These are phyloP conservation scores for Fistulifera solaris DNA, from an alignment of 108 stramenopile species.

Conservation along the genomic window DNA sequence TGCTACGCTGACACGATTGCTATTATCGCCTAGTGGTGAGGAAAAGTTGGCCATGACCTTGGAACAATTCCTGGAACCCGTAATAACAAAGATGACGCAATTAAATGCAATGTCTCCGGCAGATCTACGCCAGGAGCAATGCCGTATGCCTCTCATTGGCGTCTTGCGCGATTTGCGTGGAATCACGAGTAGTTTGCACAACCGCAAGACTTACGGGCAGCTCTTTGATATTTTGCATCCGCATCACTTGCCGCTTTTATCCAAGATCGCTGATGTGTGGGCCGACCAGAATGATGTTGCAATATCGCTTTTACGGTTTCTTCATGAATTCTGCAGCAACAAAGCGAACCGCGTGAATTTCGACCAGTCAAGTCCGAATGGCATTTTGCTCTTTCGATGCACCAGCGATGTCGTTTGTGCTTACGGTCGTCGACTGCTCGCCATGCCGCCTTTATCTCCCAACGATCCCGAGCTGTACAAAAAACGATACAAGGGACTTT, in stretches of 20 bases:
- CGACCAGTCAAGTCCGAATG: slow-evolving; percentile 93
- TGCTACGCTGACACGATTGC: slow-evolving; percentile 81
- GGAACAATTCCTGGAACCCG: slow-evolving; percentile 92
- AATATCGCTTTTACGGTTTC: slow-evolving; percentile 89
- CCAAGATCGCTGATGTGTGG: slow-evolving; percentile 88
- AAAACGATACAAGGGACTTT: slow-evolving; percentile 88
- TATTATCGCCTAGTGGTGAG: slow-evolving; percentile 83
- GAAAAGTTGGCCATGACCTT: slow-evolving; percentile 81
- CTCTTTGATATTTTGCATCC: slow-evolving; percentile 94
- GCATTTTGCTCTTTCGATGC: slow-evolving; percentile 94
- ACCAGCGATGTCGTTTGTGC: slow-evolving; percentile 91
- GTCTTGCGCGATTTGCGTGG: slow-evolving; percentile 93
- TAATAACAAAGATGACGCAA: slow-evolving; percentile 59
- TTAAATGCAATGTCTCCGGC: slow-evolving; percentile 49
- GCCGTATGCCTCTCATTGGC: slow-evolving; percentile 77
- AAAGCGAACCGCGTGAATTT: slow-evolving; percentile 96
- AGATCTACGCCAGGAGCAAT: slow-evolving; percentile 63
- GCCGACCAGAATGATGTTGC: slow-evolving; percentile 90
- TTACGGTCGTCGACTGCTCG: slow-evolving; percentile 69
- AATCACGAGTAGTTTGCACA: slow-evolving; percentile 86
- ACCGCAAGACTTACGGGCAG: slow-evolving; percentile 81
- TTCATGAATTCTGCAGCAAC: slow-evolving; percentile 96
- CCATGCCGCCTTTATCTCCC: slow-evolving; percentile 31
- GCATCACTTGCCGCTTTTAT: slow-evolving; percentile 71
- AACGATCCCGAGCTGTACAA: slow-evolving; percentile 81